These are phyloP conservation scores for Datura wrightii DNA, from an alignment of 257 asterid species.

Conservation along the genomic window DNA sequence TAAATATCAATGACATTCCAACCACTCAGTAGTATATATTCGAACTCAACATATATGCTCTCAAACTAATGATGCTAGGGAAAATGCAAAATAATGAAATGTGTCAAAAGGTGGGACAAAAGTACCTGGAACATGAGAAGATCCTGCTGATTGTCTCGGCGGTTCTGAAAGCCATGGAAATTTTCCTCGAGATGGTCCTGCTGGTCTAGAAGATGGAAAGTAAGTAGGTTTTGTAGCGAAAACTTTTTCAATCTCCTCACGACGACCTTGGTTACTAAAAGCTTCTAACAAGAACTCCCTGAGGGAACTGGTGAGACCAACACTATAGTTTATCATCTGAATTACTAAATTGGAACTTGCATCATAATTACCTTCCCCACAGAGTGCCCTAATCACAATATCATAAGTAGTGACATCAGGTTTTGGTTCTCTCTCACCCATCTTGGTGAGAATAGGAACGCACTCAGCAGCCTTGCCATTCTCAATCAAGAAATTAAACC, in stretches of 20 bases:
- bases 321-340: conserved; percentile 63
- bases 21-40: not conserved
- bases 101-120: not conserved
- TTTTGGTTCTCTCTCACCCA: conserved; percentile 79
- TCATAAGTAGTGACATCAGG: conserved; percentile 83
- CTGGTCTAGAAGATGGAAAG: conserved; percentile 40
- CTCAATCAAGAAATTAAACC: conserved; percentile 75
- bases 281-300: conserved; percentile 58
- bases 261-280: conserved; percentile 65
- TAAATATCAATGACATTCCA: not conserved
- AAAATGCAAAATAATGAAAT: not conserved
- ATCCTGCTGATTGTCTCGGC: conserved; percentile 43
- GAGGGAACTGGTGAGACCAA: conserved; percentile 61
- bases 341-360: conserved; percentile 49
- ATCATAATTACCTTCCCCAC: conserved; percentile 54
- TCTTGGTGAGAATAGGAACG: conserved; percentile 65
- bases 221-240: conserved; percentile 44
- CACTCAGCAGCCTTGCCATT: conserved; percentile 69
- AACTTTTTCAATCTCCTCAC: conserved; percentile 58
- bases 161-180: conserved; percentile 34
- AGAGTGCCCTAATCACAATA: conserved; percentile 69
- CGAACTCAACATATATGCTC: not conserved
- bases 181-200: conserved; percentile 27
- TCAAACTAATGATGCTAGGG: not conserved
- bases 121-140: conserved; percentile 26